Evolutionary conservation across 495 filamentous ascomycete genomes (phyloP).

Genomic region (Daldinia grandis): DNA sequence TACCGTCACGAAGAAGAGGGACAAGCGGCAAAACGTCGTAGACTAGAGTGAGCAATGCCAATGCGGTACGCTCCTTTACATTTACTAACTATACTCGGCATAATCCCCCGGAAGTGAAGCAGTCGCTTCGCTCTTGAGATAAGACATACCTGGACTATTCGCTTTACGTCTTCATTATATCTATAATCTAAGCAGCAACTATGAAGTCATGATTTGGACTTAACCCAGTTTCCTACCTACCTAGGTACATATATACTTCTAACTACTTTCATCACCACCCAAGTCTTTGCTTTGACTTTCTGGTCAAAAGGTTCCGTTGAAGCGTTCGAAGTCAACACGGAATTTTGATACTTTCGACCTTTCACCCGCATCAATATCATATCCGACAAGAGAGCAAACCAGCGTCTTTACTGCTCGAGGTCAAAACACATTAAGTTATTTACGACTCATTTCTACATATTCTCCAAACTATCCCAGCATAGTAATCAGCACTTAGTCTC

Average conservation of each 20-base stretch:
- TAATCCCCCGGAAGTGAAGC: background rate
- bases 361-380: background rate
- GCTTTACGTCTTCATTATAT: background rate
- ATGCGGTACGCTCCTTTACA: background rate
- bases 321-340: too few species aligned
- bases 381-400: background rate
- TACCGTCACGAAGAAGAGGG: background rate
- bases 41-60: background rate
- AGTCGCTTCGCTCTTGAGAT: background rate
- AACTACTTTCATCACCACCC: too few species aligned
- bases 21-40: slow-evolving; percentile 3
- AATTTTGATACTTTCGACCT: background rate
- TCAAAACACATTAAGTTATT: background rate
- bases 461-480: background rate
- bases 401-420: background rate
- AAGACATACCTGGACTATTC: background rate
- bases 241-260: too few species aligned
- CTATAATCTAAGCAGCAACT: background rate
- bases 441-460: background rate
- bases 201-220: background rate
- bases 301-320: too few species aligned
- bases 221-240: background rate
- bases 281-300: too few species aligned
- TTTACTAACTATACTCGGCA: background rate
- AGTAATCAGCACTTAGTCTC: background rate